Evolutionary conservation across 441 rosid species (phyloP), one percentile per base, ranked within the genome.

Genomic region (Rhodomyrtus psidioides): DNA sequence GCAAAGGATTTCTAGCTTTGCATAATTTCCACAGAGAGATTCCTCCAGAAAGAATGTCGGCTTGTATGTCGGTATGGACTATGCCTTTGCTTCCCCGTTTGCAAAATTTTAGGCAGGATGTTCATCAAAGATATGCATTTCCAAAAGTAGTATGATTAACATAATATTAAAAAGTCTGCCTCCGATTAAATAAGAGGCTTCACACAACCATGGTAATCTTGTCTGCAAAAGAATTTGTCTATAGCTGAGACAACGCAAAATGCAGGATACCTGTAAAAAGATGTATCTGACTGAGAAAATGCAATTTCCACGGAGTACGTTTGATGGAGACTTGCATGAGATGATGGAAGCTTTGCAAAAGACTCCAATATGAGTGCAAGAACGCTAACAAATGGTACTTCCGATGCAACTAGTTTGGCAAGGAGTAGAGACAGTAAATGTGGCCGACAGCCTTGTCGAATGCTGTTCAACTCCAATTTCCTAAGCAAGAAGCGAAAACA

Each of bases 1-100:
- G 23, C 99, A 96, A 83, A 96, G 92, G 98, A 96, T 95, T 83
- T 95, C 99, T 87, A 96, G 87, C 88, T 95, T 97, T 85, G 99
- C 99, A 93, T n/a, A n/a, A n/a, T 98, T 98, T 58, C 99, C 99
- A 89, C 99, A 98, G 53, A 98, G 98, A 85, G 99, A 98, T 86
- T 98, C 99, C 90, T 98, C 99, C 90, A 96, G 90, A 87, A 98
- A 91, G 87, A 96, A 96, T 62, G 99, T 98, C 91, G 92, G 89
- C 94, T 93, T 93, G 88, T 99, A 96, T 98, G 97, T 91, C 99
- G 93, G 88, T 98, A 98, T 81, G 98, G 99, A 74, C 95, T 93
- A 90, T 98, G 98, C 91, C 99, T 95, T 88, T 94, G 96, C 94
- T 95, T 98, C 90, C 98, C 98, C 59, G 95, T 93, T 91, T 95